These are phyloP conservation scores for Psilocybe subaeruginosa DNA, from an alignment of 768 basidiomycete genomes.

Conservation along the genomic window DNA sequence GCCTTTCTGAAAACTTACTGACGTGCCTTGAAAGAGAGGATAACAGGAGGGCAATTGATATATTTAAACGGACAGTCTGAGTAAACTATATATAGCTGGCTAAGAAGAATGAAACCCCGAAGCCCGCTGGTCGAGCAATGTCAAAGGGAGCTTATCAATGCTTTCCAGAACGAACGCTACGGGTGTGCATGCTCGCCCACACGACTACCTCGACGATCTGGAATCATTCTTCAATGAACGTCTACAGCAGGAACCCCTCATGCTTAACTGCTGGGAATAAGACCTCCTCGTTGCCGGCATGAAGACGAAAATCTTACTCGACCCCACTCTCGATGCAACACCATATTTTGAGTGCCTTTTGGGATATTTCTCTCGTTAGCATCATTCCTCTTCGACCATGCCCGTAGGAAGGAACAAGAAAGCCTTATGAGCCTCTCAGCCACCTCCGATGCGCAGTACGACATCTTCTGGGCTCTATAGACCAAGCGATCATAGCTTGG, in stretches of 20 bases:
- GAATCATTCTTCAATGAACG: constrained; percentile 11
- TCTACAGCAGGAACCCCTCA: neutral
- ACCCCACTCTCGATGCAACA: neutral
- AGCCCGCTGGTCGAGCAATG: constrained; percentile 6
- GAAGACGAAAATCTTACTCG: neutral
- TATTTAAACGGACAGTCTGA: no score
- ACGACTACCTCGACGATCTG: constrained; percentile 19
- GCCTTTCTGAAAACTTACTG: no score
- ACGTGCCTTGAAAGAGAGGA: no score
- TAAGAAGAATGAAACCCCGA: no score
- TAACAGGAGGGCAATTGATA: no score
- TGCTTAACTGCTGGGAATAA: neutral
- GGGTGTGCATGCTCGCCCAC: neutral
- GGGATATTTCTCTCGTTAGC: neutral
- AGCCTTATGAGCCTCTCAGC: neutral
- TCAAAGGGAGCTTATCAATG: constrained; percentile 6
- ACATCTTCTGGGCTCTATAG: constrained; percentile 2
- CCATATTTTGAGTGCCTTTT: constrained; percentile 1
- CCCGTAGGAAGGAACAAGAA: neutral
- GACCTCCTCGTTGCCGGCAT: neutral
- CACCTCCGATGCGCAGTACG: neutral
- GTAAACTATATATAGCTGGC: no score
- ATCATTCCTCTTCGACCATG: neutral
- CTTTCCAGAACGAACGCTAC: neutral
- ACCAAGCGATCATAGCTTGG: neutral